Evolutionary conservation across 1,284 basidiomycete genomes (phyloP), one percentile per base, ranked within the genome.

Genomic region (Pulchroboletus neoregius): DNA sequence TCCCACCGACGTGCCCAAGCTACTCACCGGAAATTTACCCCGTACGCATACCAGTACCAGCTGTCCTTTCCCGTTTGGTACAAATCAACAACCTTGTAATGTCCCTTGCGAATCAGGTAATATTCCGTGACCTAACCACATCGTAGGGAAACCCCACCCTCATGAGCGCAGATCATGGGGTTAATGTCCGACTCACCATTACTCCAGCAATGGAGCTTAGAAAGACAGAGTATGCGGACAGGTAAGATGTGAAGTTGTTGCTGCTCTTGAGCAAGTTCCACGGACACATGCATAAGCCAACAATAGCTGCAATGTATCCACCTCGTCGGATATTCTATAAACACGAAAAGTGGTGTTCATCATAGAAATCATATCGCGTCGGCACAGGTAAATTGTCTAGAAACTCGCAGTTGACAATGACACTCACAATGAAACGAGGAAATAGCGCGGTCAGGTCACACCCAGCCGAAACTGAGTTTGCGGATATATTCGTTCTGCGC

Each of bases 391-490:
- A 36, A 36, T 30, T n/a, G 10, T 31, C 32, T 23, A 34, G 33
- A 43, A 39, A 22, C 26, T 9, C 16, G n/a, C 18, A 28, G 27
- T 28, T 10, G 42, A 45, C 24, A 37, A 37, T 22, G 39, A 47
- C 27, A 68, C 75, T 24, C 53, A 80, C 80, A 61, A 94, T 82
- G 69, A 82, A 93, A 24, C 84, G 82, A 46, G 91, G 88, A 56
- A 82, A 72, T 28, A 92, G 73, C 3, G 89, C 82, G 1, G 90
- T 91, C 54, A 93, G 69, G 67, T 94, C 91, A 58, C 88, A 90
- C 6, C 91, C 89, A 5, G 90, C 90, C 30, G 82, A 85, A 54
- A 93, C 80, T 4, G 85, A 86, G 70, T 94, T 94, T 42, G 91
- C 89, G 10, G 86, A 85, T 57, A 91, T 87, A 65, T 89, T 91